Evolutionary conservation across 495 filamentous ascomycete genomes (phyloP), one percentile per base, ranked within the genome.

Genomic region (Trichoderma asperelloides): DNA sequence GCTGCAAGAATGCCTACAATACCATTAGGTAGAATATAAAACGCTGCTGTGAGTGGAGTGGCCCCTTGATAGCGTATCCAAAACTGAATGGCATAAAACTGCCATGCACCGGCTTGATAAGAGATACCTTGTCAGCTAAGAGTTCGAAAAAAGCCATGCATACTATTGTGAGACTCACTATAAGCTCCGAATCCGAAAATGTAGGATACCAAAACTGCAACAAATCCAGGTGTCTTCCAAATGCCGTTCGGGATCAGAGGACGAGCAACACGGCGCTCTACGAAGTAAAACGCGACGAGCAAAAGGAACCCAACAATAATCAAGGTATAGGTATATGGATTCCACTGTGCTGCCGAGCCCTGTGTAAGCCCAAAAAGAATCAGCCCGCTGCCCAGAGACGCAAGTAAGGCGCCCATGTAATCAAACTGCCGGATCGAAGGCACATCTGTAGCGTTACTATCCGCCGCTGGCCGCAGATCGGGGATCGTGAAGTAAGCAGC

Each of bases 321-420:
- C 16, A 84, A 74, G 1, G 78, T 72, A 69, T 84, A 86, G 37
- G 75, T 78, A 60, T 86, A 84, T 0, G 84, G 78, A 23, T 70
- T 74, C 72, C 63, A 71, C 21, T 87, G 81, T 83, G 40, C 85
- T 78, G 28, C 84, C 76, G 23, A 80, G 49, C 23, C 84, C 72
- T 25, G 76, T 79, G 70, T 87, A 82, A 70, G 86, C 84, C 83
- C 79, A 81, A 25, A 86, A 76, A 70, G 83, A 80, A 76, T 82
- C 41, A 47, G 86, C 69, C 15, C 86, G 70, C 62, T 89, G 70
- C 57, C 75, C 77, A 15, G 74, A 40, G 33, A 88, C 77, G 63
- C 86, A 7, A 77, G 75, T 0, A 76, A 47, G 8, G 76, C 77
- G 0, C 85, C 86, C 0, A 77, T 23, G 25, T 77, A 74, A 69